Conservation (phyloP, 2,329 filamentous ascomycete species). For the Aureobasidium sp. region DNA sequence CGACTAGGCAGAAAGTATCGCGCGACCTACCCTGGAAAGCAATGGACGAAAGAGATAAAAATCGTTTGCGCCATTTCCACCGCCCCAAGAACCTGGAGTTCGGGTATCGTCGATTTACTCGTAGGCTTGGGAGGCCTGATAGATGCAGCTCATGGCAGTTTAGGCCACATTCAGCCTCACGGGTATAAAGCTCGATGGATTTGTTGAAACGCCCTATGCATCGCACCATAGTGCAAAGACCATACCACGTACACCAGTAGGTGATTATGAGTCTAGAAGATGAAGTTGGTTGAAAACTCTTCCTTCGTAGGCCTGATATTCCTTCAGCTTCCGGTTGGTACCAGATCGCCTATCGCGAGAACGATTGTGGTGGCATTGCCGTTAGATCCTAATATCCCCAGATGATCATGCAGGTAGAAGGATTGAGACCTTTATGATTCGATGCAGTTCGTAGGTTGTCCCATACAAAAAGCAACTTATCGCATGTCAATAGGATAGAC, state of each 20-base stretch:
- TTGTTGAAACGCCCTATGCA: not conserved
- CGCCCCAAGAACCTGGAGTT: not conserved
- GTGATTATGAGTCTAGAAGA: not conserved
- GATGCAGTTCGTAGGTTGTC: not conserved
- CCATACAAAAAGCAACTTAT: not conserved
- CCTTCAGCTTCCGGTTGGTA: not conserved
- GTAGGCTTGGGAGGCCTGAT: not conserved
- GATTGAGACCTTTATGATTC: not conserved
- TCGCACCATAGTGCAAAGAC: not conserved
- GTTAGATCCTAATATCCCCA: not conserved
- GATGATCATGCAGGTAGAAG: not conserved
- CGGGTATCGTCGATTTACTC: not conserved
- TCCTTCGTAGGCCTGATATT: not conserved
- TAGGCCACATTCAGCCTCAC: not conserved
- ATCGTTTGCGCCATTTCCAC: not conserved
- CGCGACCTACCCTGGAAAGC: not conserved
- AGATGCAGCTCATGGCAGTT: not conserved
- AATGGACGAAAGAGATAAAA: not conserved
- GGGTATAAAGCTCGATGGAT: not conserved
- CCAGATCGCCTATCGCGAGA: not conserved
- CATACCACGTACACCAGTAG: not conserved
- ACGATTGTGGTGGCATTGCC: conserved; percentile 1
- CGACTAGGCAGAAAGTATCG: not conserved
- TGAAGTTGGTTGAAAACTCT: not conserved
- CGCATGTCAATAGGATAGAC: not conserved